Evolutionary conservation across 2,329 filamentous ascomycete genomes (phyloP).

Genomic region (Penicillium vulpinum): DNA sequence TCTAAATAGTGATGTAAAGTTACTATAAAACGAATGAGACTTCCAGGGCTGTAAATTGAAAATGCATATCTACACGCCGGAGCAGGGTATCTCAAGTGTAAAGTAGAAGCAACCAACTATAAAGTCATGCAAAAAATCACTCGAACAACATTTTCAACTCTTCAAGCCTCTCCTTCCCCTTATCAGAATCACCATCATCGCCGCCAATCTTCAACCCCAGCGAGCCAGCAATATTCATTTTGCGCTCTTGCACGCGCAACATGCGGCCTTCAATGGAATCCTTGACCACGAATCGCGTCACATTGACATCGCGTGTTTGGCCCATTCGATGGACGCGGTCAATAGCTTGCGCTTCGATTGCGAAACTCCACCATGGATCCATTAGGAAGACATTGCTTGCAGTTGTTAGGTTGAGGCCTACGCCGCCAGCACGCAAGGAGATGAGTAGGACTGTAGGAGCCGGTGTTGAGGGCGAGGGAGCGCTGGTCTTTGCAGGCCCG

Average conservation of each 20-base stretch:
- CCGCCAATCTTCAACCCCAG: constrained; percentile 95
- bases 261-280: constrained; percentile 94
- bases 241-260: constrained; percentile 88
- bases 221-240: constrained; percentile 83
- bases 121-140: constrained; percentile 12
- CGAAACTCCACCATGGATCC: constrained; percentile 99
- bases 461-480: constrained; percentile 13
- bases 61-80: neutral
- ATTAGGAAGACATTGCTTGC: constrained; percentile 95
- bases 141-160: constrained; percentile 85
- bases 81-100: neutral
- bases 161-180: constrained; percentile 83
- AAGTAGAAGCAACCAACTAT: neutral
- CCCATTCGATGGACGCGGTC: constrained; percentile 98
- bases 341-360: constrained; percentile 94
- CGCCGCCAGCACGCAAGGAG: constrained; percentile 84
- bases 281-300: constrained; percentile 84
- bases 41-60: neutral
- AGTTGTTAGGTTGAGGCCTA: constrained; percentile 87
- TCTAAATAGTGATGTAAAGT: neutral
- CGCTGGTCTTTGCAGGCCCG: neutral
- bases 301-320: constrained; percentile 79
- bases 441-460: constrained; percentile 67
- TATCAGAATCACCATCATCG: constrained; percentile 85
- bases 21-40: too few relatives aligned